phyloP scores from a whole-genome alignment of 1,284 basidiomycete species.

The Cryptococcus deneoformans region DNA sequence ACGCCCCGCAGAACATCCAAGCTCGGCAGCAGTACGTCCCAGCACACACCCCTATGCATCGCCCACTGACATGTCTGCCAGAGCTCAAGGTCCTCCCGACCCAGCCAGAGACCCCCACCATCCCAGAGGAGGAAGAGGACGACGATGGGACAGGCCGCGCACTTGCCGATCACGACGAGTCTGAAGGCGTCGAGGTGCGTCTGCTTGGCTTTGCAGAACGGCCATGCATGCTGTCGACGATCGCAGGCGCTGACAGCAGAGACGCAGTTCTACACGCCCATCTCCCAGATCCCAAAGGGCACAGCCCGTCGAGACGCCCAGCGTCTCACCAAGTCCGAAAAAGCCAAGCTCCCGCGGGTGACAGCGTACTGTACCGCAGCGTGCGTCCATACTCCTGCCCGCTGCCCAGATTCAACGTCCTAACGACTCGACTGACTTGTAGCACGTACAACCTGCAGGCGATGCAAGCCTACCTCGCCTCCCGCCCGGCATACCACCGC shows the following conservation, averaged over 20 bases:
- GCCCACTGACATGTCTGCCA: constrained; percentile 41
- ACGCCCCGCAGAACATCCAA: constrained; percentile 64
- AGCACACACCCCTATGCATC: neutral
- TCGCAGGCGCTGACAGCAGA: neutral
- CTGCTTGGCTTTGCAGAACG: neutral
- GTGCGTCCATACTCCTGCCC: constrained; percentile 57
- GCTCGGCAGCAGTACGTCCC: constrained; percentile 36
- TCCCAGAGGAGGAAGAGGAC: constrained; percentile 56
- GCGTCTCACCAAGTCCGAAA: constrained; percentile 86
- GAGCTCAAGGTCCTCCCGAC: constrained; percentile 91
- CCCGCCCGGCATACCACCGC: constrained; percentile 73
- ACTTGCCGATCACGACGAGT: constrained; percentile 33
- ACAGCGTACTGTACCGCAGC: constrained; percentile 93
- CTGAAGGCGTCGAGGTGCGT: constrained; percentile 65
- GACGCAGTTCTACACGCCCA: constrained; percentile 76
- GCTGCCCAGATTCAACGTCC: too few relatives aligned
- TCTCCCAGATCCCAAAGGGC: constrained; percentile 88
- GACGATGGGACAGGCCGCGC: constrained; percentile 31
- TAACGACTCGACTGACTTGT: neutral
- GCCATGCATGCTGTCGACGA: neutral
- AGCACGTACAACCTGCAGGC: constrained; percentile 87
- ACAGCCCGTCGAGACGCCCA: constrained; percentile 88
- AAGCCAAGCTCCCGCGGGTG: constrained; percentile 87
- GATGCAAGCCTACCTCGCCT: constrained; percentile 82
- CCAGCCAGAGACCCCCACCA: constrained; percentile 64